These are phyloP conservation scores for Chenopodium album DNA, from an alignment of 148 eudicot genomes.

Conservation along the genomic window DNA sequence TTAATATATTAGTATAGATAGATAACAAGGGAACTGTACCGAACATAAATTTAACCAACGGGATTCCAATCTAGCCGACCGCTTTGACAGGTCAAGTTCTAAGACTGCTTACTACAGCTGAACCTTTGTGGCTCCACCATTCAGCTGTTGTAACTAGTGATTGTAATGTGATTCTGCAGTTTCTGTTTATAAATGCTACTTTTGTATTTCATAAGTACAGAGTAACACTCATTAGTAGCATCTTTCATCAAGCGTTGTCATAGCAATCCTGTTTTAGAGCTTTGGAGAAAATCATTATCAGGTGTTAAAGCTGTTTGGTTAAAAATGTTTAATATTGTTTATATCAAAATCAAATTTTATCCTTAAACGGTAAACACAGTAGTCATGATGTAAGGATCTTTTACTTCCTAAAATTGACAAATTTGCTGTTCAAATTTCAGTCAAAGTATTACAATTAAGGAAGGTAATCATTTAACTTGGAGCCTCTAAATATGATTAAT, in stretches of 20 bases:
- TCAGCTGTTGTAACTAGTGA: slow-evolving; percentile 18
- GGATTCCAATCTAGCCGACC: not conserved
- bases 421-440: not conserved
- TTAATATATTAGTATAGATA: too few relatives aligned
- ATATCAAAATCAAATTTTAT: slow-evolving; percentile 3
- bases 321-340: not conserved
- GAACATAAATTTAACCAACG: not conserved
- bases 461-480: not conserved
- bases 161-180: slow-evolving; percentile 18
- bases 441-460: not conserved
- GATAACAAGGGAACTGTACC: not conserved
- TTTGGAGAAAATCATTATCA: slow-evolving; percentile 12
- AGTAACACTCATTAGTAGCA: slow-evolving; percentile 18
- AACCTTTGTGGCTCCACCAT: slow-evolving; percentile 23
- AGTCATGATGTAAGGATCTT: slow-evolving; percentile 12
- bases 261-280: slow-evolving; percentile 14
- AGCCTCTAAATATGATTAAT: not conserved
- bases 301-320: slow-evolving; percentile 15
- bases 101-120: not conserved
- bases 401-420: slow-evolving; percentile 2
- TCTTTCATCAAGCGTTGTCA: slow-evolving; percentile 16
- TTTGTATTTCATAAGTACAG: slow-evolving; percentile 17
- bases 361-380: not conserved
- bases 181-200: slow-evolving; percentile 8
- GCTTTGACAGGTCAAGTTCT: not conserved